Base-by-base conservation (phyloP, 225 moss, liverwort and hornwort genomes). In the Rhytidiadelphus loreus region DNA sequence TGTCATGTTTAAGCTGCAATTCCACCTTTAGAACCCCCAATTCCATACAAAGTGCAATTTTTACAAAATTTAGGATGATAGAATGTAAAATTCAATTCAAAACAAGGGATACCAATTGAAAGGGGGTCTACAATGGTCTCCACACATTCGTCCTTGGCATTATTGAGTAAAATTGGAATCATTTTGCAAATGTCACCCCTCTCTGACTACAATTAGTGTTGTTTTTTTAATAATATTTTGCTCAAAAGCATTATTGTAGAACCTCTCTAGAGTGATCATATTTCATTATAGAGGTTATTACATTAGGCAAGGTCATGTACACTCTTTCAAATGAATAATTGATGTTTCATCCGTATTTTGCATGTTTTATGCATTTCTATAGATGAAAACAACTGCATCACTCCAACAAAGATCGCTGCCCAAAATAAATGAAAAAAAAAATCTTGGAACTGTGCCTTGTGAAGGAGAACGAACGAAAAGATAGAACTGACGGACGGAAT, bases 261-360 rank as follows among this genome's bases (percentile, higher is more conserved):
- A 13, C 50, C 9, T 50, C 9, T 50, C 50, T 50, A 50, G 50
- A 4, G 8, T 50, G 50, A 50, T 50, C 14, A 50, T 50, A 14
- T 13, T 50, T 13, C 50, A 50, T 50, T 50, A 50, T 13, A 50
- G 50, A 50, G 50, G 8, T 13, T 50, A 13, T 46, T 50, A 13
- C 50, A 13, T 50, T 50, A 50, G 50, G 13, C 13, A 50, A 4
- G 50, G 50, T 3, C 50, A 50, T 50, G 50, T 4, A 50, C 50
- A 3, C 55, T 77, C 33, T 53, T 15, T 16, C 1, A 24, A 11
- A 56, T n/a, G 26, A n/a, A 16, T 16, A 16, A 56, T 6, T n/a
- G 1, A 37, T 56, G 0, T 56, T 53, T 16, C 0, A 1, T n/a
- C 1, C 0, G 0, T 10, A n/a, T 3, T 56, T n/a, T 24, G 16